These are phyloP conservation scores for Penicillium sp. DNA, from an alignment of 2,329 filamentous ascomycete genomes.

Conservation along the genomic window DNA sequence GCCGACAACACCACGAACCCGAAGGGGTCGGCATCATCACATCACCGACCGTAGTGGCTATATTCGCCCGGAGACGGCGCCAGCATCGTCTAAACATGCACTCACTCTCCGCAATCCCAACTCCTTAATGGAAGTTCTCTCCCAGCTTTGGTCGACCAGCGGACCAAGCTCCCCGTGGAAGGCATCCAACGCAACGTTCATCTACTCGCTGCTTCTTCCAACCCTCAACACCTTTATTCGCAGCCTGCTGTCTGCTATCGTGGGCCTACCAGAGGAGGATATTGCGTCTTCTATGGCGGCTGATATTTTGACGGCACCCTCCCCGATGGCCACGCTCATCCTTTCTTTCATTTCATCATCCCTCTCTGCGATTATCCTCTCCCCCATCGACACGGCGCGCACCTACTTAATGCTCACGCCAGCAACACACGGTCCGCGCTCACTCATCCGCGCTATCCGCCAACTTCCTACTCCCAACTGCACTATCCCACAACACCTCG, in stretches of 20 bases:
- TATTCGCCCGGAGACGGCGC: slow-evolving; percentile 45
- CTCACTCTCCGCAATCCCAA: slow-evolving; percentile 74
- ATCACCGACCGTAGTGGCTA: slow-evolving; percentile 53
- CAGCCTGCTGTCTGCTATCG: slow-evolving; percentile 83
- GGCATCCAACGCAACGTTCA: slow-evolving; percentile 84
- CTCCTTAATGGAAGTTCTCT: slow-evolving; percentile 82
- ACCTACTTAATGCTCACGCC: slow-evolving; percentile 86
- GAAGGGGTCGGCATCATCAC: slow-evolving; percentile 43
- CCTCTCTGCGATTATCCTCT: slow-evolving; percentile 75
- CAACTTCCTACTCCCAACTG: slow-evolving; percentile 73
- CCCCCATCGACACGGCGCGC: slow-evolving; percentile 86
- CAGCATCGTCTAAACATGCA: slow-evolving; percentile 57
- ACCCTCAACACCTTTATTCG: slow-evolving; percentile 90
- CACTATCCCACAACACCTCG: slow-evolving; percentile 68
- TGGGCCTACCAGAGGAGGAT: slow-evolving; percentile 83
- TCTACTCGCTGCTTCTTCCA: slow-evolving; percentile 84
- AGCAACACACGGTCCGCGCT: slow-evolving; percentile 71
- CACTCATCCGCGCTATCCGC: slow-evolving; percentile 76
- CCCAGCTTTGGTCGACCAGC: slow-evolving; percentile 85
- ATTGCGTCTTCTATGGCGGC: slow-evolving; percentile 58
- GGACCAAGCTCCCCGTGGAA: slow-evolving; percentile 95
- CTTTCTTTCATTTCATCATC: slow-evolving; percentile 69
- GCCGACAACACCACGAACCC: slow-evolving; percentile 46
- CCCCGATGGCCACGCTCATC: slow-evolving; percentile 77
- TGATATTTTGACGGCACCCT: slow-evolving; percentile 79